phyloP scores from a whole-genome alignment of 1,139 yeast species.

The Debaryomycetaceae sp. region DNA sequence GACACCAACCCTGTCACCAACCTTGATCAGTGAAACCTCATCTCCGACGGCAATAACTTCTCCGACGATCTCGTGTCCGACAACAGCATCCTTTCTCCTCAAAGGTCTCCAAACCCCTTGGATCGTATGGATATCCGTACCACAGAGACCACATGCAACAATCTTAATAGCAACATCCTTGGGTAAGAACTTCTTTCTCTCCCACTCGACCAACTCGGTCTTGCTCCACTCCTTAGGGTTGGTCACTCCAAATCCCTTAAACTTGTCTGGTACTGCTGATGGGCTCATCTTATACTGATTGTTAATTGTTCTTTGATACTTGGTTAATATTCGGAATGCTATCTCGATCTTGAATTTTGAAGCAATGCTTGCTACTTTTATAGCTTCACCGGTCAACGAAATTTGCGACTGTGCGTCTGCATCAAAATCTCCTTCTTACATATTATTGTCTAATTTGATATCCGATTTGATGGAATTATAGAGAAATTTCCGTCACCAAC shows the following conservation, averaged over 20 bases:
- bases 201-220: conserved; percentile 39
- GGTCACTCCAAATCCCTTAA: conserved; percentile 44
- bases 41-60: conserved; percentile 50
- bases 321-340: neutral
- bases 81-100: conserved; percentile 27
- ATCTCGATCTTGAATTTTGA: neutral
- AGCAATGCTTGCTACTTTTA: neutral
- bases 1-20: conserved; percentile 62
- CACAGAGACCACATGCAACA: conserved; percentile 60
- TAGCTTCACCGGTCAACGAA: neutral
- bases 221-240: conserved; percentile 38
- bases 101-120: conserved; percentile 41
- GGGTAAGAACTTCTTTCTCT: conserved; percentile 33
- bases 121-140: conserved; percentile 51
- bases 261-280: conserved; percentile 26
- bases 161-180: conserved; percentile 45
- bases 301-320: neutral
- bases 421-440: neutral
- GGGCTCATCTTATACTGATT: conserved; percentile 8
- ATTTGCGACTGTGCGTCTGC: neutral
- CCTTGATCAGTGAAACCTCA: conserved; percentile 40
- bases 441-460: no score
- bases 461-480: no score
- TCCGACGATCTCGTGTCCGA: conserved; percentile 56
- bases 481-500: no score